These are phyloP conservation scores for Macrolepiota dolichaula DNA, from an alignment of 768 basidiomycete genomes.

Conservation along the genomic window DNA sequence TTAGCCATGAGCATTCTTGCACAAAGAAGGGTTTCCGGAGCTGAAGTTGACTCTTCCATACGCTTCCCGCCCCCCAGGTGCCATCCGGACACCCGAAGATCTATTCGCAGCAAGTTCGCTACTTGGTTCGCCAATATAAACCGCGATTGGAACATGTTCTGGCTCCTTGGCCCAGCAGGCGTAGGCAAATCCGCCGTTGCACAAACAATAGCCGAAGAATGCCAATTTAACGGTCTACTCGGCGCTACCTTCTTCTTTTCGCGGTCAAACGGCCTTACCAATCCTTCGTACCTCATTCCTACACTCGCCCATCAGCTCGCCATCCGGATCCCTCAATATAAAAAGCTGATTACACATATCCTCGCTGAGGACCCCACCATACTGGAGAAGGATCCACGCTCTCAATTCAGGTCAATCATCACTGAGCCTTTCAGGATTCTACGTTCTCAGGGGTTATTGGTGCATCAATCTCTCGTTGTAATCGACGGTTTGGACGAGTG, in stretches of 20 bases:
- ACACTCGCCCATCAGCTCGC: background rate
- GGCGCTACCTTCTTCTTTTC: conserved; percentile 2
- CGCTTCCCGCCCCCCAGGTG: conserved; percentile 16
- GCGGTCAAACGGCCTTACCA: background rate
- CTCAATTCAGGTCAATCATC: background rate
- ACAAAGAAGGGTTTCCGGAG: background rate
- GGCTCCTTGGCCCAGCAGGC: background rate
- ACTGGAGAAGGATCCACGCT: background rate
- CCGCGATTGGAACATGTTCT: conserved; percentile 17
- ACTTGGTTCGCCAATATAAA: conserved; percentile 31
- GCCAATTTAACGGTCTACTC: background rate
- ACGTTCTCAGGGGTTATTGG: background rate
- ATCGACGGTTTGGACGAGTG: background rate
- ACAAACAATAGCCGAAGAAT: background rate
- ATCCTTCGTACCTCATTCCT: background rate
- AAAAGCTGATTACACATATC: background rate
- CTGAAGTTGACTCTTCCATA: background rate
- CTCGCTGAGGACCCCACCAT: background rate
- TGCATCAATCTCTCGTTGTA: background rate
- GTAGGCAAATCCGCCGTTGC: background rate
- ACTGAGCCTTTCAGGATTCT: background rate
- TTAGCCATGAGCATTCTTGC: background rate
- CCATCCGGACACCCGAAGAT: background rate
- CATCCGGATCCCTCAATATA: background rate
- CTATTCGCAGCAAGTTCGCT: conserved; percentile 31